Evolutionary conservation across 495 filamentous ascomycete genomes (phyloP).

Genomic region (Podospora sp.): DNA sequence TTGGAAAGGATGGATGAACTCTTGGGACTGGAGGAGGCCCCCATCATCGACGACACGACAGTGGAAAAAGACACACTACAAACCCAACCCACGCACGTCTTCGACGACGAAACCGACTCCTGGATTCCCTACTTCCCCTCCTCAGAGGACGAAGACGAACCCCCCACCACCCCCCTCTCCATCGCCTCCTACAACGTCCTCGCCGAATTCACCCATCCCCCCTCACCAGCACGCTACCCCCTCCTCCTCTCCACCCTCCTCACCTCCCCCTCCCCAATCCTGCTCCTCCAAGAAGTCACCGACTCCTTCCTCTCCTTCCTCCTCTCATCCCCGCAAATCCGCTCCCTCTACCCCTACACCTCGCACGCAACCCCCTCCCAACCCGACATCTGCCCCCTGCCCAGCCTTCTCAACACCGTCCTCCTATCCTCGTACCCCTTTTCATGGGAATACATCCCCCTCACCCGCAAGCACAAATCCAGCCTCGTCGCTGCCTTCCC

Average conservation of each 20-base stretch:
- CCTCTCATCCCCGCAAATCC: conserved; percentile 47
- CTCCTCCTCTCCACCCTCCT: conserved; percentile 51
- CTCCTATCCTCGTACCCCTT: conserved; percentile 55
- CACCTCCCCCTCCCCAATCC: conserved; percentile 42
- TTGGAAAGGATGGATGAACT: conserved; percentile 24
- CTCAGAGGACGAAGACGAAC: conserved; percentile 14
- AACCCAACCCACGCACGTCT: conserved; percentile 26
- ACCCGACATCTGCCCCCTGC: conserved; percentile 50
- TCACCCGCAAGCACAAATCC: conserved; percentile 53
- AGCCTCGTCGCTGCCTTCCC: conserved; percentile 48
- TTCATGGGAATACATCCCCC: conserved; percentile 51
- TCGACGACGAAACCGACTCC: conserved; percentile 29
- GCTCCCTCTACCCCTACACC: conserved; percentile 49
- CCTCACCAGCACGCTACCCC: conserved; percentile 51
- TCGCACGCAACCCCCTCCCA: conserved; percentile 55
- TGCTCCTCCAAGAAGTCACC: conserved; percentile 62
- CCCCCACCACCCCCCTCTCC: conserved; percentile 27
- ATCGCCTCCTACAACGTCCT: conserved; percentile 61
- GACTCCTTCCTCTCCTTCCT: conserved; percentile 57
- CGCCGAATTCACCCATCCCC: conserved; percentile 53
- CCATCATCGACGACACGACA: not conserved
- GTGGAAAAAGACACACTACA: conserved; percentile 23
- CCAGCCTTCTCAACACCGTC: conserved; percentile 56
- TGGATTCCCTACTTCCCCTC: conserved; percentile 27
- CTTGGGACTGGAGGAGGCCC: conserved; percentile 26